Conservation (phyloP, 805 yeast species). For the Saccharomycopsis olivae region DNA sequence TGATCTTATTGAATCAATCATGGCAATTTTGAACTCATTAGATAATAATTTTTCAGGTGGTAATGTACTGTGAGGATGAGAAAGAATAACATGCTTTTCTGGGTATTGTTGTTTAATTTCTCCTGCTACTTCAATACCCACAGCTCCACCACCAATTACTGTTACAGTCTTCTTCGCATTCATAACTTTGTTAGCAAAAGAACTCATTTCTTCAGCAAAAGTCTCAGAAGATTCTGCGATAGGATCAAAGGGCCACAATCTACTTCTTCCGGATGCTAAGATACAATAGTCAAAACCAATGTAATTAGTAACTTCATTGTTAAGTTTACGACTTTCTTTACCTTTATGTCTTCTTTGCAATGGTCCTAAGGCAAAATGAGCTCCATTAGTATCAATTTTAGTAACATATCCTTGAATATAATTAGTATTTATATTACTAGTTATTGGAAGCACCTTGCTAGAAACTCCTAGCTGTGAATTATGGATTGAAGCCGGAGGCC, state of each 20-base stretch:
- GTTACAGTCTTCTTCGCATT: conserved; percentile 30
- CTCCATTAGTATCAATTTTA: no score
- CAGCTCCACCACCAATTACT: conserved; percentile 42
- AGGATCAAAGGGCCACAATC: conserved; percentile 47
- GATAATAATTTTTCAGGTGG: conserved; percentile 30
- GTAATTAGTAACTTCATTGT: not conserved
- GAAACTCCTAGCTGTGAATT: no score
- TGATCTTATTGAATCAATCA: conserved; percentile 14
- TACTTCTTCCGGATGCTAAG: conserved; percentile 38
- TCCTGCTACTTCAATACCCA: conserved; percentile 41
- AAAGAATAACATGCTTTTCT: conserved; percentile 27
- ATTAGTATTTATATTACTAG: conserved; percentile 4
- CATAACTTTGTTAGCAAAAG: conserved; percentile 19
- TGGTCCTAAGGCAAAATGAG: no score
- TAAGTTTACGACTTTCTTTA: not conserved
- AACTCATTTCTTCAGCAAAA: conserved; percentile 33
- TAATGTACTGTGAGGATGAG: conserved; percentile 33
- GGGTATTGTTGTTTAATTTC: conserved; percentile 33
- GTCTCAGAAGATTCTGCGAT: conserved; percentile 28
- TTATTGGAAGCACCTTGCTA: conserved; percentile 22
- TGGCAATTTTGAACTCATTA: conserved; percentile 19
- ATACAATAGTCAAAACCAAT: conserved; percentile 35
- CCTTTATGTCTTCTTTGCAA: not conserved
- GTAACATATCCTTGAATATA: conserved; percentile 16
- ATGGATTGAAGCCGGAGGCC: not conserved